phyloP scores from a whole-genome alignment of 2,329 filamentous ascomycete genomes.

The Hysterium pulicare region DNA sequence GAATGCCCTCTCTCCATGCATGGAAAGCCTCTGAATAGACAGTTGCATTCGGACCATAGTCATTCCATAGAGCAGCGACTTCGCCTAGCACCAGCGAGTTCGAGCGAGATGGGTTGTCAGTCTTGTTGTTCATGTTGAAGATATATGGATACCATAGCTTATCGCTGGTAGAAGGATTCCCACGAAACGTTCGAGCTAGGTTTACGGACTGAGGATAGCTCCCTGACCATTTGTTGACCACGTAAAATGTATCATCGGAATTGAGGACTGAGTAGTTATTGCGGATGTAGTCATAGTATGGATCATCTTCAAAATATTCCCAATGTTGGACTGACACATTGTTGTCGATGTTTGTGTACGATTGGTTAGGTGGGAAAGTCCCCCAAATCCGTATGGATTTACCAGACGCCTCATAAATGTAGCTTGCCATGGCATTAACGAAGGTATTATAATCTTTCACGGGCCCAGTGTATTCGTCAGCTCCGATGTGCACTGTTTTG shows the following conservation, averaged over 20 bases:
- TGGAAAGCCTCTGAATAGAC: constrained; percentile 44
- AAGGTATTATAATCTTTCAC: constrained; percentile 20
- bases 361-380: constrained; percentile 37
- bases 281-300: constrained; percentile 33
- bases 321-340: constrained; percentile 42
- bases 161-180: constrained; percentile 37
- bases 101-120: constrained; percentile 23
- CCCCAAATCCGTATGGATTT: constrained; percentile 23
- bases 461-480: constrained; percentile 18
- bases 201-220: constrained; percentile 42
- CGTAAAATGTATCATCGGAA: constrained; percentile 48
- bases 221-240: constrained; percentile 45
- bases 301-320: constrained; percentile 44
- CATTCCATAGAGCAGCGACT: constrained; percentile 43
- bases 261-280: constrained; percentile 39
- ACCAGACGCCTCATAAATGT: constrained; percentile 10
- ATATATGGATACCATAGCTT: constrained; percentile 42
- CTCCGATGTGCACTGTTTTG: constrained; percentile 20
- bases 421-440: constrained; percentile 16
- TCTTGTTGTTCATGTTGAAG: constrained; percentile 36
- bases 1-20: constrained; percentile 38
- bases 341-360: constrained; percentile 28
- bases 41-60: constrained; percentile 42
- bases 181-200: constrained; percentile 34
- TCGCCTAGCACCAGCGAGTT: constrained; percentile 25